Conservation (phyloP, 2,329 filamentous ascomycete genomes). For the Elsinoe perseae region DNA sequence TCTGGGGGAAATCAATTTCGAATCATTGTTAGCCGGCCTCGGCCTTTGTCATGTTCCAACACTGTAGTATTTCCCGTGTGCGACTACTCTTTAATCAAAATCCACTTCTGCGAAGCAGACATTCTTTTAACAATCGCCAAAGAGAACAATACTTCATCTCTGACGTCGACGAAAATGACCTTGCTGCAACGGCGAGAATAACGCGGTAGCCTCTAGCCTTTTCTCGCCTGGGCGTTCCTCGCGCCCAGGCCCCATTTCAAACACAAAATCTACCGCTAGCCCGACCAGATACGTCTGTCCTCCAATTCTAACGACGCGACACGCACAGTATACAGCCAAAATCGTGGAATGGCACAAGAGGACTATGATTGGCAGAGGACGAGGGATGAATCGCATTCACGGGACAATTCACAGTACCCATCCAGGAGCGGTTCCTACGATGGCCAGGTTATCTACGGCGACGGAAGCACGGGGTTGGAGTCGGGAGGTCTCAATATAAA, state of each 20-base stretch:
- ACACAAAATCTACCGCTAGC: constrained; percentile 15
- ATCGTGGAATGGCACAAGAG: constrained; percentile 5
- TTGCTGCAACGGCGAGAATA: constrained; percentile 10
- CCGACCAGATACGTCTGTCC: constrained; percentile 4
- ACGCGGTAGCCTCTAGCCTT: constrained; percentile 10
- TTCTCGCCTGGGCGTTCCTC: constrained; percentile 4
- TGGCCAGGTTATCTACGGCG: constrained; percentile 9
- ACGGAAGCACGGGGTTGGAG: constrained; percentile 11
- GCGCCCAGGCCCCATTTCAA: constrained; percentile 6
- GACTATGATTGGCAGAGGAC: constrained; percentile 13
- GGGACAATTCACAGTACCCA: constrained; percentile 1
- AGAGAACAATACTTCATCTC: neutral
- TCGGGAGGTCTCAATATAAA: constrained; percentile 15
- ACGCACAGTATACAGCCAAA: neutral
- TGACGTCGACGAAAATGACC: neutral
- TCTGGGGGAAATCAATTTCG: neutral
- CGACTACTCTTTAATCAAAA: neutral
- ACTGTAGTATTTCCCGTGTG: neutral
- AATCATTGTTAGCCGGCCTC: no score
- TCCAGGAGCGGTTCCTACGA: constrained; percentile 13
- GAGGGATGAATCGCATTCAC: constrained; percentile 8
- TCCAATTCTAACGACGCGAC: neutral
- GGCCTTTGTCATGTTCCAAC: constrained; percentile 9
- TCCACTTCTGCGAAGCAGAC: neutral
- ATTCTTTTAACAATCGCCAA: neutral